Evolutionary conservation across 176 grass and related monocot species (phyloP).

Genomic region (Oryza coarctata): DNA sequence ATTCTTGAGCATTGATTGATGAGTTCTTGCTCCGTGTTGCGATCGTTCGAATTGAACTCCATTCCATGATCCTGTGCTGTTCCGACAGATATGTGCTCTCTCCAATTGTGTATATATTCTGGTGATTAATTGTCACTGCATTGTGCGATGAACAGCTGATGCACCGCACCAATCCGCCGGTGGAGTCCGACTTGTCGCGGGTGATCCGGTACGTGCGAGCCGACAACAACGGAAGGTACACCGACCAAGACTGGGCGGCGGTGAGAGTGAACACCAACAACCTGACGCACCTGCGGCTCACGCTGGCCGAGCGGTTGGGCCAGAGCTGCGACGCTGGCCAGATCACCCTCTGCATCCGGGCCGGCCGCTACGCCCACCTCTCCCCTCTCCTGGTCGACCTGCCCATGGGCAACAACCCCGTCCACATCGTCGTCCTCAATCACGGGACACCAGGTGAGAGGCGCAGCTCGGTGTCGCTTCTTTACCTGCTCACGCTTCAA

Average conservation of each 20-base stretch:
- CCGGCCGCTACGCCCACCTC: not conserved
- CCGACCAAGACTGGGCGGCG: constrained; percentile 20
- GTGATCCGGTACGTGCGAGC: constrained; percentile 15
- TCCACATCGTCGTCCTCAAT: constrained; percentile 9
- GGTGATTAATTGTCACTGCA: not conserved
- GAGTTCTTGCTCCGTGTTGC: no score
- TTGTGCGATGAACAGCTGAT: constrained; percentile 22
- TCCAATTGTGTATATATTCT: not conserved
- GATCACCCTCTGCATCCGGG: constrained; percentile 33
- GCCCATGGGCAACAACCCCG: constrained; percentile 36
- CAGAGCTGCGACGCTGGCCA: constrained; percentile 15
- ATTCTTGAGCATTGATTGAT: no score
- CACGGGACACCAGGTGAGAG: constrained; percentile 31
- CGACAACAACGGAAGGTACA: constrained; percentile 8
- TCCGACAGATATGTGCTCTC: not conserved
- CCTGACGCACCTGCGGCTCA: constrained; percentile 29
- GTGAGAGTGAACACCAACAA: constrained; percentile 34
- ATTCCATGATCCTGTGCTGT: not conserved
- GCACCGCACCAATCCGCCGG: not conserved
- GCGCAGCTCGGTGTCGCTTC: no score
- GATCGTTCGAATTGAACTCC: not conserved
- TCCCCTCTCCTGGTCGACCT: constrained; percentile 42
- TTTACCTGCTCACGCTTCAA: no score
- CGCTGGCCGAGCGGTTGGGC: constrained; percentile 25
- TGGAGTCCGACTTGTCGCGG: constrained; percentile 26